Base-by-base conservation (phyloP, 2,329 filamentous ascomycete species). In the Aulographum hederae region DNA sequence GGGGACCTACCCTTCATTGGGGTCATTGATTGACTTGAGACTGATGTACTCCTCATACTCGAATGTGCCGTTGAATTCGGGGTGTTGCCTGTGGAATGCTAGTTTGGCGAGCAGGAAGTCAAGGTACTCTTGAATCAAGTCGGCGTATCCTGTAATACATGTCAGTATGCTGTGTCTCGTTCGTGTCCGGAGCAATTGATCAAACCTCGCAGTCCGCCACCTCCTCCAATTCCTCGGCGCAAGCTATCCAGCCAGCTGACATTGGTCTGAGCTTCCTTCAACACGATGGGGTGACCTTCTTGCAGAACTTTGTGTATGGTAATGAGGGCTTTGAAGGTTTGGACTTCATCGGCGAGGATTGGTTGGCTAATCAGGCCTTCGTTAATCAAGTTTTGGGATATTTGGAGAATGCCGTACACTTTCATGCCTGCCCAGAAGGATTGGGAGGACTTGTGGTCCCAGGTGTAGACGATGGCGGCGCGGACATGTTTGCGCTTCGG, bases 11-110 rank as follows among this genome's bases (percentile, higher is more conserved):
- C 89, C 89, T 60, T 98, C 89, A 48, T 98, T 95, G 3, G 89
- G 89, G 54, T 98, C 89, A 53, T 95, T 94, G 60, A 92, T 95
- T 18, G 84, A 82, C 61, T 93, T 95, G 51, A 98, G 64, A 50
- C 84, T 93, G 52, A 95, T 85, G 53, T 98, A 98, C 53, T 98
- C 89, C 60, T 95, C 86, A 50, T 98, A 98, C 52, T 98, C 89
- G 48, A 98, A 98, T 2, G 86, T 84, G 62, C 86, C 89, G 56
- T 98, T 98, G 63, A 98, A 98, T 53, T 95, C 86, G 13, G 84
- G 81, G 51, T 98, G 89, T 43, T 93, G 80, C 39, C 89, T 74
- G 58, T 98, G 89, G 58, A 98, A 98, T n/a, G 73, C 73, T 37
- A 98, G 67, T 61, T 98, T 98, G 31, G 86, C 80, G 38, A 94